Percentiles rank a stretch among this genome's conserved stretches.
phyloP scores from a whole-genome alignment of 2,329 filamentous ascomycete species.

The Hyphodiscus sp. region DNA sequence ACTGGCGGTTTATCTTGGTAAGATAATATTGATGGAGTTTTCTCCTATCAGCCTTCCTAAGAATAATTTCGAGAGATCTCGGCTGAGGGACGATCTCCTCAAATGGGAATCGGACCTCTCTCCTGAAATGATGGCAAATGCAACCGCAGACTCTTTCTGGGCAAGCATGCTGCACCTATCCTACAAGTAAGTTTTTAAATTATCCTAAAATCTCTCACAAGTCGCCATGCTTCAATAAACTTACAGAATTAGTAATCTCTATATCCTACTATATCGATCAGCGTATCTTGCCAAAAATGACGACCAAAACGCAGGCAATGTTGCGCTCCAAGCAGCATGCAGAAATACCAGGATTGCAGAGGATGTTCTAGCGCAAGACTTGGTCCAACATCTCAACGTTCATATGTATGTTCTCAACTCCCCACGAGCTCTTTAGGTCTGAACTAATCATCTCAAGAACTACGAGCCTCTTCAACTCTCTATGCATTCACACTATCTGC shows the following conservation, averaged over 20 bases:
- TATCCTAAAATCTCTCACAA: not conserved
- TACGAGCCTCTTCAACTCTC: slow-evolving; percentile 40
- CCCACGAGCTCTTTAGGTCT: not conserved
- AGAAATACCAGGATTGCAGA: slow-evolving; percentile 41
- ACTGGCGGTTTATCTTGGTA: slow-evolving; percentile 22
- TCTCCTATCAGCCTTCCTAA: not conserved
- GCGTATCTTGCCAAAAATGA: slow-evolving; percentile 33
- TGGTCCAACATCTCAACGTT: slow-evolving; percentile 38
- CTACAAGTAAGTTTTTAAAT: slow-evolving; percentile 32
- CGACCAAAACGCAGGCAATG: slow-evolving; percentile 32
- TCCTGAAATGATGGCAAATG: slow-evolving; percentile 31
- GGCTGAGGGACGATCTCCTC: slow-evolving; percentile 30
- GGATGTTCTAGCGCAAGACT: slow-evolving; percentile 38
- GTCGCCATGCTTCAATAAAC: not conserved
- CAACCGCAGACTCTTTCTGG: slow-evolving; percentile 32
- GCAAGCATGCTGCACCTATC: slow-evolving; percentile 37
- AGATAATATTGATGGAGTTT: slow-evolving; percentile 1
- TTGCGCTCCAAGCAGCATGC: slow-evolving; percentile 39
- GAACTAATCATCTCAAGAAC: slow-evolving; percentile 28
- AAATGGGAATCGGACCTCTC: slow-evolving; percentile 35
- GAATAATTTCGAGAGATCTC: slow-evolving; percentile 4
- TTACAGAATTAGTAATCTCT: slow-evolving; percentile 32
- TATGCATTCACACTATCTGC: slow-evolving; percentile 42
- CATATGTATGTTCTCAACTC: slow-evolving; percentile 31
- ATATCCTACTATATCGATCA: slow-evolving; percentile 39